Conservation (phyloP, 225 moss, liverwort and hornwort species). For the Polytrichum commune region DNA sequence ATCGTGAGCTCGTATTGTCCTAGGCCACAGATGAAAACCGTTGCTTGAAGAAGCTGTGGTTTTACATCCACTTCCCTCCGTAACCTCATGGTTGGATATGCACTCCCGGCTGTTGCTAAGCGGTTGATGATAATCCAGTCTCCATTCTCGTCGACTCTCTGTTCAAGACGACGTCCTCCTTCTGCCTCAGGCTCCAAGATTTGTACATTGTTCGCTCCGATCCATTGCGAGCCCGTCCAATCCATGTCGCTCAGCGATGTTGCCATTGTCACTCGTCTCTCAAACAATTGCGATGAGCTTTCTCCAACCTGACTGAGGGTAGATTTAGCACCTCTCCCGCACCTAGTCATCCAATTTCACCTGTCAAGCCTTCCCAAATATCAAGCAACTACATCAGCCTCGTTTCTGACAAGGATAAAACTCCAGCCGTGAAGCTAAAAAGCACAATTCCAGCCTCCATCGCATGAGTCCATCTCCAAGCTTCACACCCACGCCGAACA, state of each 20-base stretch:
- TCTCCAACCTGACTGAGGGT: no score
- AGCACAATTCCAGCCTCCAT: no score
- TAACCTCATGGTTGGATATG: slow-evolving; percentile 40
- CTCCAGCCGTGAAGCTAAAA: no score
- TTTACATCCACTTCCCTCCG: slow-evolving; percentile 35
- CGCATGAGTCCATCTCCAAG: no score
- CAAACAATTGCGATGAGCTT: no score
- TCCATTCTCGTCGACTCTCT: background rate
- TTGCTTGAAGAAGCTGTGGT: slow-evolving; percentile 33
- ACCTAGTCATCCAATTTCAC: no score
- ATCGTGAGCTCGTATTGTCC: slow-evolving; percentile 56
- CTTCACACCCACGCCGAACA: no score
- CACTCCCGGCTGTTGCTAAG: background rate
- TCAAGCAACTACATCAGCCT: no score
- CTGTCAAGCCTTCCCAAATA: no score
- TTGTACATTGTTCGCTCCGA: slow-evolving; percentile 29
- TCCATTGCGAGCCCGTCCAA: slow-evolving; percentile 44
- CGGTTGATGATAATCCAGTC: background rate
- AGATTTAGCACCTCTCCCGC: no score
- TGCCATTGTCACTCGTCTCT: no score
- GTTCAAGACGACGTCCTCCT: background rate
- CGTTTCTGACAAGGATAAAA: no score
- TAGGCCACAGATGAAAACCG: slow-evolving; percentile 39
- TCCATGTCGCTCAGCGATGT: slow-evolving; percentile 14
- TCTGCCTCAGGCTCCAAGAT: background rate